Evolutionary conservation across 495 filamentous ascomycete species (phyloP).

Genomic region (Lepraria neglecta): DNA sequence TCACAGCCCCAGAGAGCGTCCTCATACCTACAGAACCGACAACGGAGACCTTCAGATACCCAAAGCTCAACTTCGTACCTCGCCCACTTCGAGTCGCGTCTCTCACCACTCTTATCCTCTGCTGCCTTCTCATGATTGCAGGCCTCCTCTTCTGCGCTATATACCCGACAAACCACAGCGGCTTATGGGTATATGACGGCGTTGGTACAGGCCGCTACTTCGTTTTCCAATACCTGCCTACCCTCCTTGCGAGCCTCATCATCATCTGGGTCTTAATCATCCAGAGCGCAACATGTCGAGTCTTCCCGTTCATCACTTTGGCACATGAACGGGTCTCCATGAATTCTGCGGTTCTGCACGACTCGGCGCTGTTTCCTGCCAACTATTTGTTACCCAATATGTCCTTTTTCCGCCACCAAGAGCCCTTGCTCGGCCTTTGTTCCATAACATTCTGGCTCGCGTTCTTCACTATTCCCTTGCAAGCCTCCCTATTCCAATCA

Average conservation of each 20-base stretch:
- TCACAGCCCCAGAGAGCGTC: conserved; percentile 33
- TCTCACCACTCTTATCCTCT: conserved; percentile 49
- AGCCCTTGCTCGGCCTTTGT: conserved; percentile 48
- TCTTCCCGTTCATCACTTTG: conserved; percentile 71
- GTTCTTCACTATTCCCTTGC: conserved; percentile 57
- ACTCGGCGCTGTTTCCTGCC: conserved; percentile 39
- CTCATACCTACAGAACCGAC: conserved; percentile 50
- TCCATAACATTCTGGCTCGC: conserved; percentile 56
- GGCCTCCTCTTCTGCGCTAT: conserved; percentile 67
- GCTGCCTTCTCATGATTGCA: conserved; percentile 64
- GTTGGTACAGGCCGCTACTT: conserved; percentile 73
- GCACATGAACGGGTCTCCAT: conserved; percentile 44
- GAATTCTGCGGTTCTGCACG: conserved; percentile 37
- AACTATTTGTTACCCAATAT: conserved; percentile 56
- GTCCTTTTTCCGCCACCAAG: conserved; percentile 50
- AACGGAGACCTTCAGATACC: conserved; percentile 41
- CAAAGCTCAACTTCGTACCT: conserved; percentile 60
- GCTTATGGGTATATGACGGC: conserved; percentile 58
- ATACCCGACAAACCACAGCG: conserved; percentile 56
- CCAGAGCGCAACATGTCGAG: conserved; percentile 66
- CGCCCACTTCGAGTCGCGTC: conserved; percentile 56
- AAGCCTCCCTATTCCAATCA: conserved; percentile 59
- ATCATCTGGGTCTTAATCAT: conserved; percentile 70
- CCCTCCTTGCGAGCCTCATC: conserved; percentile 64
- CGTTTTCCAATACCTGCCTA: conserved; percentile 76